Percentiles rank a stretch among this genome's conserved stretches.
Conservation (phyloP, 305 asterid species). For the Euphrasia arctica region DNA sequence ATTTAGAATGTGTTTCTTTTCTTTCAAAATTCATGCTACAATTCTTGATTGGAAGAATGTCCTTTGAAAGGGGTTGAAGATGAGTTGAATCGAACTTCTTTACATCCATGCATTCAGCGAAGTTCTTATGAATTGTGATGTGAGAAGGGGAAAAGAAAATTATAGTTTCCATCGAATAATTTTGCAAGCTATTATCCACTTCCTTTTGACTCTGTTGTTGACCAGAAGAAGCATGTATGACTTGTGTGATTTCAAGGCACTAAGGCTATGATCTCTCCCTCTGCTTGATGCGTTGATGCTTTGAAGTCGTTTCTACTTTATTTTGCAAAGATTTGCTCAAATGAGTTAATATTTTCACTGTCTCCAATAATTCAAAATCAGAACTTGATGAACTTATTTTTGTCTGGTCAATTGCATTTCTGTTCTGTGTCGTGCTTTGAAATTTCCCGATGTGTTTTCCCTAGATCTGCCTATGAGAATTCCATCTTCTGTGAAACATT, state of each 20-base stretch:
- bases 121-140: slow-evolving; percentile 21
- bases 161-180: not conserved
- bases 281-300: not conserved
- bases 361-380: slow-evolving; percentile 11
- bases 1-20: slow-evolving; percentile 28
- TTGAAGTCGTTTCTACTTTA: not conserved
- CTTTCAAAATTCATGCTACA: not conserved
- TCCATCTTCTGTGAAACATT: slow-evolving; percentile 67
- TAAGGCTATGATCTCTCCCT: not conserved
- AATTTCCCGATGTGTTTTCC: slow-evolving; percentile 8
- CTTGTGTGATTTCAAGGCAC: not conserved
- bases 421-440: not conserved
- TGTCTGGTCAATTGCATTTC: slow-evolving; percentile 9
- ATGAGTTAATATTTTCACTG: not conserved
- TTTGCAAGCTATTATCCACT: not conserved
- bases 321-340: slow-evolving; percentile 9
- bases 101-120: not conserved
- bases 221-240: not conserved
- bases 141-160: slow-evolving; percentile 14
- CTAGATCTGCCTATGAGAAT: slow-evolving; percentile 73
- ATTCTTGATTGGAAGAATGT: not conserved
- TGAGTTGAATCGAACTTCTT: slow-evolving; percentile 1
- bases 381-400: slow-evolving; percentile 14
- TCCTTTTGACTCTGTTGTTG: not conserved
- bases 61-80: slow-evolving; percentile 19